Percentiles rank a stretch among this genome's conserved stretches.
phyloP scores from a whole-genome alignment of 805 yeast genomes.

The Starmerella sirachaensis region DNA sequence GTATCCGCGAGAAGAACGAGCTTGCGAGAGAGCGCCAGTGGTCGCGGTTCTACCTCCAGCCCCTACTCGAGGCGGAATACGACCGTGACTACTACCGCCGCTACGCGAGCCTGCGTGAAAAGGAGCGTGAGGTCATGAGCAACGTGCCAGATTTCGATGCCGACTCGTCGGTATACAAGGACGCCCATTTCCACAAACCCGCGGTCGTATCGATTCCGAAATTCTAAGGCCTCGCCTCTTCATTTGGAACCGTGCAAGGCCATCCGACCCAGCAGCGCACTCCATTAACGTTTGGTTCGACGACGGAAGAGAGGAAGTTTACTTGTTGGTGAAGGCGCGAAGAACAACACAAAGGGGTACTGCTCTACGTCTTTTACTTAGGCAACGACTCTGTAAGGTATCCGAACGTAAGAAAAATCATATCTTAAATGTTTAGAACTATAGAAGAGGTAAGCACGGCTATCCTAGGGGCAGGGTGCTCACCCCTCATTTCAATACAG shows the following conservation, averaged over 20 bases:
- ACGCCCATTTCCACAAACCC: slow-evolving; percentile 33
- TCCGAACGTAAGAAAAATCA: neutral
- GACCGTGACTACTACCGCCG: slow-evolving; percentile 71
- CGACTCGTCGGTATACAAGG: slow-evolving; percentile 37
- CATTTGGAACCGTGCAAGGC: no score
- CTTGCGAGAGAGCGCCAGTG: slow-evolving; percentile 62
- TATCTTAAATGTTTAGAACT: neutral
- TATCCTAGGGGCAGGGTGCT: no score
- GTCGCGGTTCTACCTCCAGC: slow-evolving; percentile 62
- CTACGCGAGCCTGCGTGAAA: slow-evolving; percentile 47
- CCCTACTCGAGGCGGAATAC: slow-evolving; percentile 67
- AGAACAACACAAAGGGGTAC: no score
- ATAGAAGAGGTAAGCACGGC: no score
- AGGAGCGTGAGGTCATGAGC: slow-evolving; percentile 59
- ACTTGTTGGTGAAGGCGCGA: no score
- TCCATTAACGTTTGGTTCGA: no score
- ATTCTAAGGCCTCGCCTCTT: slow-evolving; percentile 12
- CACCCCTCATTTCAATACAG: no score
- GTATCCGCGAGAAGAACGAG: slow-evolving; percentile 63
- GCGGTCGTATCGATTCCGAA: slow-evolving; percentile 26
- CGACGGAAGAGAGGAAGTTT: no score
- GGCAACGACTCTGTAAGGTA: no score
- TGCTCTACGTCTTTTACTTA: no score
- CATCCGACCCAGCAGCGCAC: neutral
- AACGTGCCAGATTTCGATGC: slow-evolving; percentile 53